Conservation (phyloP, 495 filamentous ascomycete species). For the Darksidea phi region DNA sequence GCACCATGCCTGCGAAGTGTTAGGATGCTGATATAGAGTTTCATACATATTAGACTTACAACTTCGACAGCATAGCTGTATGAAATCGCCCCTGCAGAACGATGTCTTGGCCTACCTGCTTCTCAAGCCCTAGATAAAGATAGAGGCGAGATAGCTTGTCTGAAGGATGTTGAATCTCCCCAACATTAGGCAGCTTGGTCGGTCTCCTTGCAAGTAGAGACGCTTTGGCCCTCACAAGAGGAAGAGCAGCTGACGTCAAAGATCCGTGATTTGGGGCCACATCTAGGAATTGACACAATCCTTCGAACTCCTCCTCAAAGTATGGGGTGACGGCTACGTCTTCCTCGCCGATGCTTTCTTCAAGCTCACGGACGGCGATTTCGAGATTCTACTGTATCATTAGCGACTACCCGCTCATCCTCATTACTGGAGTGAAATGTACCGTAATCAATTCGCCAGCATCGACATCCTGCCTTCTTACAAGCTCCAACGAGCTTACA, state of each 20-base stretch:
- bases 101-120: conserved; percentile 23
- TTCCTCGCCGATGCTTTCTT: conserved; percentile 20
- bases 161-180: neutral
- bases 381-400: conserved; percentile 20
- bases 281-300: conserved; percentile 59
- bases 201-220: conserved; percentile 24
- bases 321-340: conserved; percentile 36
- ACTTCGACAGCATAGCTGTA: conserved; percentile 55
- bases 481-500: conserved; percentile 25
- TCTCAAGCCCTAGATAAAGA: conserved; percentile 9
- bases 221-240: conserved; percentile 10
- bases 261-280: neutral
- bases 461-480: conserved; percentile 24
- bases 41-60: conserved; percentile 35
- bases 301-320: conserved; percentile 65
- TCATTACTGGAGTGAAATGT: neutral
- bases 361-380: conserved; percentile 27
- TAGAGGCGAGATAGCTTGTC: conserved; percentile 4
- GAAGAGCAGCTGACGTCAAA: neutral
- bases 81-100: conserved; percentile 57
- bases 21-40: neutral
- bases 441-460: conserved; percentile 26
- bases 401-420: neutral
- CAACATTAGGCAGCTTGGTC: conserved; percentile 10
- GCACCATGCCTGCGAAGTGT: conserved; percentile 41